Percentiles rank a stretch among this genome's conserved stretches.
Evolutionary conservation across 129 eudicot species (phyloP).

Genomic region (Solidago caesia): DNA sequence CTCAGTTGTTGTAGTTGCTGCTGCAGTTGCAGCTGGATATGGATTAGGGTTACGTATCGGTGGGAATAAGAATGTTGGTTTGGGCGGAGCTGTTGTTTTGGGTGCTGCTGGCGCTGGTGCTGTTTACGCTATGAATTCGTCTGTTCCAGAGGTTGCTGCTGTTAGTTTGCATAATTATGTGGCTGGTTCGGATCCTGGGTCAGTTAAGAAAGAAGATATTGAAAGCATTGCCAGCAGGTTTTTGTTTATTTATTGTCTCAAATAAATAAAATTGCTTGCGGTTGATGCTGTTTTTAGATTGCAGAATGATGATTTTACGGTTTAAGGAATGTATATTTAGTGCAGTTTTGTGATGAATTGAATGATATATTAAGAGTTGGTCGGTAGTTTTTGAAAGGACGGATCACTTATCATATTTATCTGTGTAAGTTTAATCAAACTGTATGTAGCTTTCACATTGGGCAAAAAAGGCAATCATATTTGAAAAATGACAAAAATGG

Average conservation of each 20-base stretch:
- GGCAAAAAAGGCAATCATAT: not conserved
- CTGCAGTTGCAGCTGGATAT: slow-evolving; percentile 81
- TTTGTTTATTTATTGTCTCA: slow-evolving; percentile 1
- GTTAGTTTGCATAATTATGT: slow-evolving; percentile 76
- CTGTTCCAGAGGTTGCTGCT: slow-evolving; percentile 96
- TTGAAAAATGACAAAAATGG: not conserved
- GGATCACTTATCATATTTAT: no score
- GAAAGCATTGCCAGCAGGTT: slow-evolving; percentile 79
- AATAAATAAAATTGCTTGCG: not conserved
- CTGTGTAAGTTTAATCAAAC: no score
- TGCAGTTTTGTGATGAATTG: no score
- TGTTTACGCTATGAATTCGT: slow-evolving; percentile 65
- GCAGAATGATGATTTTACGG: not conserved
- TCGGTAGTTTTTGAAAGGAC: no score
- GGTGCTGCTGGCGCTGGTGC: slow-evolving; percentile 91
- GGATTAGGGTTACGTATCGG: slow-evolving; percentile 71
- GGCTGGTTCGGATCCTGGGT: slow-evolving; percentile 61
- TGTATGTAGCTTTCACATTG: no score
- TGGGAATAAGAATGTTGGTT: slow-evolving; percentile 49
- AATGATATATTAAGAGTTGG: no score
- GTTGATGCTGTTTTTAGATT: not conserved
- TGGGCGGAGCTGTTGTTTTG: slow-evolving; percentile 72
- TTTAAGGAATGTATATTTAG: no score
- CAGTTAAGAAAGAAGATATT: slow-evolving; percentile 68
- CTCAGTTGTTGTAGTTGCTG: slow-evolving; percentile 71